phyloP scores from a whole-genome alignment of 257 asterid species.

The Coffea canephora region DNA sequence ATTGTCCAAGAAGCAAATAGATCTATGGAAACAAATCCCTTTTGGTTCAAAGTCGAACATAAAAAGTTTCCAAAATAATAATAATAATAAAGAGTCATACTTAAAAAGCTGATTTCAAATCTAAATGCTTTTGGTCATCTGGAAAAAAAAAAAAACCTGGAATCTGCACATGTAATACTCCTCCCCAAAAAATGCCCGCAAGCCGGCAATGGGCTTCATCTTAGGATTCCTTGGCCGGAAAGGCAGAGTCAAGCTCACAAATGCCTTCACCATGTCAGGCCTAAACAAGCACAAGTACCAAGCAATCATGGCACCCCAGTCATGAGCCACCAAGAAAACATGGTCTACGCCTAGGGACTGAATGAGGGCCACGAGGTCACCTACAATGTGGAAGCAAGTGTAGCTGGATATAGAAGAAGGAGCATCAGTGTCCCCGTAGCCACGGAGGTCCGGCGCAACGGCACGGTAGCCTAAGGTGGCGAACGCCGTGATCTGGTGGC shows the following conservation, averaged over 20 bases:
- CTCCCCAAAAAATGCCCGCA: constrained; percentile 69
- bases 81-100: no score
- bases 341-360: constrained; percentile 37
- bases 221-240: constrained; percentile 71
- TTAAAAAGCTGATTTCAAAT: no score
- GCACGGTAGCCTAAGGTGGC: constrained; percentile 74
- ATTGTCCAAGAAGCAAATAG: no score
- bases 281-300: constrained; percentile 77
- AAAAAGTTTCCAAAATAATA: no score
- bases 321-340: constrained; percentile 80
- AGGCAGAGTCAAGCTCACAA: constrained; percentile 59
- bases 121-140: no score
- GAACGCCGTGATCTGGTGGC: constrained; percentile 63
- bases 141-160: constrained; percentile 52
- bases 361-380: constrained; percentile 70
- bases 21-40: no score
- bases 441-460: constrained; percentile 90
- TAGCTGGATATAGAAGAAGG: constrained; percentile 44
- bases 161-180: constrained; percentile 94
- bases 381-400: constrained; percentile 65
- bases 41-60: no score
- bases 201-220: constrained; percentile 52
- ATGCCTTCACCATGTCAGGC: constrained; percentile 76
- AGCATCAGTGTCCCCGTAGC: constrained; percentile 72
- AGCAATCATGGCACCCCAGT: constrained; percentile 90